Evolutionary conservation across 306 rosid genomes (phyloP).

Genomic region (Vigna nakashimae): DNA sequence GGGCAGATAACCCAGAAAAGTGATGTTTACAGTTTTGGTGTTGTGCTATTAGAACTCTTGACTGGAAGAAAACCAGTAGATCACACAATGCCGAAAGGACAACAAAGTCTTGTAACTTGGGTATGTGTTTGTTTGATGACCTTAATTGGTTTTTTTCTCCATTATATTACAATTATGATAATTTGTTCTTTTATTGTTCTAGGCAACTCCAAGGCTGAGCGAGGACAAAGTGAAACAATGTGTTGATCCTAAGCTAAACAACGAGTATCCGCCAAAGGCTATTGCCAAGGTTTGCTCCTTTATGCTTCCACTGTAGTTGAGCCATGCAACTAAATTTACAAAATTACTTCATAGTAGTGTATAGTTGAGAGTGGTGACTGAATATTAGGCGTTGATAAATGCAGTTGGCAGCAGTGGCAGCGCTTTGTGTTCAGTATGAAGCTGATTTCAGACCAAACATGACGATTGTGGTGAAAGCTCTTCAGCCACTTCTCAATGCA

Average conservation of each 20-base stretch:
- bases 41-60: constrained; percentile 90
- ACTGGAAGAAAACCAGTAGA: constrained; percentile 99
- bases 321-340: too few relatives aligned
- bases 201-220: constrained; percentile 99
- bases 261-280: constrained; percentile 94
- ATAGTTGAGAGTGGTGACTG: background rate
- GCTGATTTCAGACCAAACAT: constrained; percentile 98
- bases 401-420: constrained; percentile 99
- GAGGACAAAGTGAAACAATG: constrained; percentile 99
- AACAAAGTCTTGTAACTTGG: constrained; percentile 99
- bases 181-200: constrained; percentile 34
- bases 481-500: constrained; percentile 91
- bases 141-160: constrained; percentile 24
- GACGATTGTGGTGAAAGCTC: constrained; percentile 97
- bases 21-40: constrained; percentile 98
- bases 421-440: constrained; percentile 96
- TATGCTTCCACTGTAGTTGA: too few relatives aligned
- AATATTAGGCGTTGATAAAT: constrained; percentile 43
- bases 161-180: background rate
- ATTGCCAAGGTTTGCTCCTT: constrained; percentile 71
- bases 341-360: too few relatives aligned
- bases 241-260: constrained; percentile 95
- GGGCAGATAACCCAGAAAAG: constrained; percentile 98
- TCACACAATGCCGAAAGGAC: constrained; percentile 99
- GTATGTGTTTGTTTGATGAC: constrained; percentile 50